A percentile compares a stretch with the other conserved stretches of the same genome.
Evolutionary conservation across 441 rosid genomes (phyloP).

Genomic region (Pelargonium australe): DNA sequence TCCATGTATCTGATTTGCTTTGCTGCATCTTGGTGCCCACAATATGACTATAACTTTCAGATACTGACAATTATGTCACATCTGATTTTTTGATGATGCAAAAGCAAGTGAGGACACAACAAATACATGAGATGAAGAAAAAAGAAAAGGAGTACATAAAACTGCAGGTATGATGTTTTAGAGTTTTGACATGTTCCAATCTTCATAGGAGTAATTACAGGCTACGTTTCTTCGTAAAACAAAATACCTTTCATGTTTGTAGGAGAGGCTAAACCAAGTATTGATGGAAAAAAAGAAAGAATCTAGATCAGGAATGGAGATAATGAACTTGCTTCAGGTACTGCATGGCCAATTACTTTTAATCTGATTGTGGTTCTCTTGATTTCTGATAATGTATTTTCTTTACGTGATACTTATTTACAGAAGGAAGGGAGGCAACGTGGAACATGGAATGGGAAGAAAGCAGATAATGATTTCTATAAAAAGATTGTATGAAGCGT

Average conservation of each 20-base stretch:
- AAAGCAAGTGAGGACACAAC: constrained; percentile 97
- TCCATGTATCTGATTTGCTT: constrained; percentile 8
- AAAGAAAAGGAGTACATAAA: constrained; percentile 94
- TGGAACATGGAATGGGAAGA: constrained; percentile 99
- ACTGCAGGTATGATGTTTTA: constrained; percentile 58
- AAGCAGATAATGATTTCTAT: constrained; percentile 88
- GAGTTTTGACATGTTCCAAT: constrained; percentile 7
- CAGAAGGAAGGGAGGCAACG: constrained; percentile 99
- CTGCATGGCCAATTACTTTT: neutral
- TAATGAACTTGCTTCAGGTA: constrained; percentile 54
- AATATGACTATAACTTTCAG: constrained; percentile 3
- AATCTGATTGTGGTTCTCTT: neutral
- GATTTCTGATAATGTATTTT: constrained; percentile 10
- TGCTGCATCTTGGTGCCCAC: neutral
- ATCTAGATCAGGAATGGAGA: constrained; percentile 96
- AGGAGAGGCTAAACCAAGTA: constrained; percentile 95
- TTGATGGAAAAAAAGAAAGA: constrained; percentile 96
- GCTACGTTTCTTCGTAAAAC: neutral
- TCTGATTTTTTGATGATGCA: constrained; percentile 25
- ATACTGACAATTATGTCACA: constrained; percentile 16
- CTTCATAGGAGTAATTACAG: neutral
- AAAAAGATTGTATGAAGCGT: constrained; percentile 69
- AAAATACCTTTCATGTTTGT: constrained; percentile 17
- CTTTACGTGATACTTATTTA: constrained; percentile 17
- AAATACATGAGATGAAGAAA: constrained; percentile 97